Base-by-base conservation (phyloP, 352 stramenopile genomes). In the Phytophthora citrophthora region DNA sequence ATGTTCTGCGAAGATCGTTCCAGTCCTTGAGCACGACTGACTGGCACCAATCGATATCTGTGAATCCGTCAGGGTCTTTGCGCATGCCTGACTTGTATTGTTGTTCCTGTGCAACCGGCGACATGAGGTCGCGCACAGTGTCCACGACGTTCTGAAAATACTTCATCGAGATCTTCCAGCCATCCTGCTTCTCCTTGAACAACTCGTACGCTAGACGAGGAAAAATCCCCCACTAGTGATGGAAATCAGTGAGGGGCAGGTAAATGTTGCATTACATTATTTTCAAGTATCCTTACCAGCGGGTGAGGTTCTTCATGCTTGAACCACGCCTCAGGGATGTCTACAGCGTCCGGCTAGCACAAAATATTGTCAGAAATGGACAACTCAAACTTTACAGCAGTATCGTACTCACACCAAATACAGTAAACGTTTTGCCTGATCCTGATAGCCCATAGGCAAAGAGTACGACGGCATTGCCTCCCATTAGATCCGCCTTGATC, bases 131-230 rank as follows among this genome's bases (percentile, higher is more conserved):
- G 27, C 94, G 88, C 41, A 98, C 93, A 3, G 90, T 98, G 72
- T 98, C 94, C 7, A 98, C 94, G 36, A 98, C 94, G 68, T 98
- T 98, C 66, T 98, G 94, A 67, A 98, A 98, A 70, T 98, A 98
- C 77, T 98, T 98, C 94, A 98, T 98, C 26, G 90, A 97, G 66
- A 98, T 95, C 72, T 98, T 98, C 94, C 94, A 98, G 54, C 94
- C 94, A 55, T 98, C 94, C 59, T 97, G 81, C 64, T 97, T 97
- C 61, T 97, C 88, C 62, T 97, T 86, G 73, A 98, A 98, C 24
- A 98, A 58, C 41, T 98, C 90, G 73, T 98, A 98, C 13, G 92
- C 94, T 9, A 98, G 76, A 3, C 89, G 88, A 18, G 91, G 90
- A 64, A 97, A 98, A 60, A 98, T 91, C 13, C 92, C 93, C 93